Percentiles rank a stretch among this genome's conserved stretches.
Evolutionary conservation across 495 filamentous ascomycete species (phyloP).

Genomic region (Penicillium parvum): DNA sequence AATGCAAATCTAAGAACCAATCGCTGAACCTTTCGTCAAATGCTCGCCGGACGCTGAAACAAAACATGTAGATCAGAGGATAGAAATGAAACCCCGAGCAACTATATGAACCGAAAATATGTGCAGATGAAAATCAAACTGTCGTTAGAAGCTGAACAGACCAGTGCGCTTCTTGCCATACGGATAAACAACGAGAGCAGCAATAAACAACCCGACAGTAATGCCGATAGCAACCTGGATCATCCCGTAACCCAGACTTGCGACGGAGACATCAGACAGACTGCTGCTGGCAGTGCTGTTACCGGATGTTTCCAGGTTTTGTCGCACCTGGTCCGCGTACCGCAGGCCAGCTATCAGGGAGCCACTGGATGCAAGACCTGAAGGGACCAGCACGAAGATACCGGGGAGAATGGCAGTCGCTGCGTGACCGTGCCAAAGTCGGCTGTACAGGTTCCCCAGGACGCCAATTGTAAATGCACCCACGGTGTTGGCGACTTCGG

Average conservation of each 20-base stretch:
- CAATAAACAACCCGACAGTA: slow-evolving; percentile 82
- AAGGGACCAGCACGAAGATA: slow-evolving; percentile 93
- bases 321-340: slow-evolving; percentile 67
- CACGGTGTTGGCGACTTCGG: slow-evolving; percentile 79
- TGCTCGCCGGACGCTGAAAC: neutral
- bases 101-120: slow-evolving; percentile 4
- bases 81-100: neutral
- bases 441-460: slow-evolving; percentile 80
- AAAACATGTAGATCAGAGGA: neutral
- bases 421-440: slow-evolving; percentile 76
- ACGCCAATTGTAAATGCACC: slow-evolving; percentile 85
- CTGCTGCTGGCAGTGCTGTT: slow-evolving; percentile 40
- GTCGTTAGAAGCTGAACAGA: slow-evolving; percentile 72
- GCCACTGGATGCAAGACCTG: slow-evolving; percentile 77
- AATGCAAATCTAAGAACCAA: neutral
- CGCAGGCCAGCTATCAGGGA: slow-evolving; percentile 73
- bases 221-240: slow-evolving; percentile 92
- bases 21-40: neutral
- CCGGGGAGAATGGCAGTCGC: slow-evolving; percentile 87
- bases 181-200: slow-evolving; percentile 82
- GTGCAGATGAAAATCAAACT: slow-evolving; percentile 1
- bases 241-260: slow-evolving; percentile 79
- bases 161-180: slow-evolving; percentile 83
- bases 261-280: slow-evolving; percentile 49
- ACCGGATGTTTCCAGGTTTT: slow-evolving; percentile 36